phyloP scores from a whole-genome alignment of 352 stramenopile species.

The Pythium folliculosum region DNA sequence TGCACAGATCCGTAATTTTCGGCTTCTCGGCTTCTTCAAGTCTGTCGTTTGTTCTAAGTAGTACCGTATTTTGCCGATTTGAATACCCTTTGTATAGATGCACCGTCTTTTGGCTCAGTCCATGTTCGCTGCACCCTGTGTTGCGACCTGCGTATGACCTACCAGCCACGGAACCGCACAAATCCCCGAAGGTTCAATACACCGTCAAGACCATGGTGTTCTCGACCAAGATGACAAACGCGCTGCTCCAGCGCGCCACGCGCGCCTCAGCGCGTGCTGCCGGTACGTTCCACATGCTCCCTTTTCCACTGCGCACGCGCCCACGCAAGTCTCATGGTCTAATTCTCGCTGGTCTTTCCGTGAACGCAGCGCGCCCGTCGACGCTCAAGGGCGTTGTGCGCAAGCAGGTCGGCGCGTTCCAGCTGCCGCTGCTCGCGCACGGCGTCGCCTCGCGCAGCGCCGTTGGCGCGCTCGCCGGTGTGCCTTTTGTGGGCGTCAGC shows the following conservation, averaged over 20 bases:
- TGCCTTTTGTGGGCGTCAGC: conserved; percentile 14
- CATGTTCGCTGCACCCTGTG: neutral
- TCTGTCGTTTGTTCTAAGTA: conserved; percentile 26
- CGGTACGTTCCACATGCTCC: neutral
- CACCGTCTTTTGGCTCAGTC: conserved; percentile 13
- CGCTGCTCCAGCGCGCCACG: conserved; percentile 23
- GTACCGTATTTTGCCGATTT: conserved; percentile 29
- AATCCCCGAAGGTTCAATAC: neutral
- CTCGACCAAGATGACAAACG: conserved; percentile 18
- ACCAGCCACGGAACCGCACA: conserved; percentile 7
- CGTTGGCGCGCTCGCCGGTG: conserved; percentile 5
- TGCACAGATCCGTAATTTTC: conserved; percentile 21
- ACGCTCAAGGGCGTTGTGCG: conserved; percentile 1
- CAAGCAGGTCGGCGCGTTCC: conserved; percentile 20
- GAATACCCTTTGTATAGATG: neutral
- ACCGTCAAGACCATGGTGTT: conserved; percentile 17
- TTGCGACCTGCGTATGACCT: neutral
- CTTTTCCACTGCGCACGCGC: no score
- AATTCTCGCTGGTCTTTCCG: neutral
- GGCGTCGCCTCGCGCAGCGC: neutral
- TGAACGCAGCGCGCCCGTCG: conserved; percentile 4
- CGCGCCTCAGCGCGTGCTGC: conserved; percentile 15
- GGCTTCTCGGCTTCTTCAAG: neutral
- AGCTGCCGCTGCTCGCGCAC: conserved; percentile 24
- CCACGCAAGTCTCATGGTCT: neutral